Percentiles rank a stretch among this genome's conserved stretches.
phyloP scores from a whole-genome alignment of 371 early-diverging fungal species.

The Mucor circinelloides region DNA sequence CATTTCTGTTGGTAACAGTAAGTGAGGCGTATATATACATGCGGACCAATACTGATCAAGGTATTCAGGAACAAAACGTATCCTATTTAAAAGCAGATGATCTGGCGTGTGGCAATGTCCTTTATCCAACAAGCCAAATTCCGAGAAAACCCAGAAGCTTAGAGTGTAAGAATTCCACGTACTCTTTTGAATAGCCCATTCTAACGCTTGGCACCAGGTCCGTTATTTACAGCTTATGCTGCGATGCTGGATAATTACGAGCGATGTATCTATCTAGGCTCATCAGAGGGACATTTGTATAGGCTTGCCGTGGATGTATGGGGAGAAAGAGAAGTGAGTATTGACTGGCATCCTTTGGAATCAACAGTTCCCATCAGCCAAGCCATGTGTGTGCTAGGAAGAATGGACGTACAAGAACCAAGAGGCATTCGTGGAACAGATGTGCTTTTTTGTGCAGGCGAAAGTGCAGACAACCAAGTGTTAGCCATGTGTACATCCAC shows the following conservation, averaged over 20 bases:
- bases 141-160: conserved; percentile 22
- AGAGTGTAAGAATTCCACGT: conserved; percentile 18
- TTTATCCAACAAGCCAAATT: conserved; percentile 32
- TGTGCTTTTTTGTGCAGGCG: conserved; percentile 35
- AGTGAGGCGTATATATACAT: background rate
- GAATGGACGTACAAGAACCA: conserved; percentile 13
- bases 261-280: conserved; percentile 30
- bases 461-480: conserved; percentile 41
- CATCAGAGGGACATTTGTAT: conserved; percentile 36
- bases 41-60: background rate
- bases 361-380: conserved; percentile 31
- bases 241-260: background rate
- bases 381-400: conserved; percentile 34
- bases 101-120: conserved; percentile 38
- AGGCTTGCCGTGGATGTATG: conserved; percentile 13
- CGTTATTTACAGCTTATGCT: conserved; percentile 38
- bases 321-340: background rate
- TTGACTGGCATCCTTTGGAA: conserved; percentile 21
- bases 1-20: conserved; percentile 43
- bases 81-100: conserved; percentile 32
- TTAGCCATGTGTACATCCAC: conserved; percentile 29
- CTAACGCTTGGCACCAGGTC: conserved; percentile 11
- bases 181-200: background rate
- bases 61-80: conserved; percentile 21
- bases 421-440: background rate